phyloP scores from a whole-genome alignment of 345 rosid genomes.

The Sisymbrium irio region DNA sequence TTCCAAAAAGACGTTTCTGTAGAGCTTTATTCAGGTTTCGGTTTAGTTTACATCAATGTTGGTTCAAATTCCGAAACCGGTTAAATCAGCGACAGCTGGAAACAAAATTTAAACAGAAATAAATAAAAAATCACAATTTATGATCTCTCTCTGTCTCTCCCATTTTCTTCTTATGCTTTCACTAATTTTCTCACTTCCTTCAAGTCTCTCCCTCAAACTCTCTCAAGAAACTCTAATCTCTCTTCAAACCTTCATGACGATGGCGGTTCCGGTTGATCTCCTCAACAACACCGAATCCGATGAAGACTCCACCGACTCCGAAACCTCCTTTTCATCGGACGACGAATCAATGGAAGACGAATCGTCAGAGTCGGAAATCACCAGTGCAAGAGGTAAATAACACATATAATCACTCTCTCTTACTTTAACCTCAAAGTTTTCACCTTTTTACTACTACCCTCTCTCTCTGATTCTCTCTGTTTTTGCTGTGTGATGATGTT shows the following conservation, averaged over 20 bases:
- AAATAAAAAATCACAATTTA: neutral
- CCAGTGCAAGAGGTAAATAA: neutral
- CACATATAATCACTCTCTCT: neutral
- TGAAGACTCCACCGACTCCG: slow-evolving; percentile 9
- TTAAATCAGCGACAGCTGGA: neutral
- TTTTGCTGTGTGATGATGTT: neutral
- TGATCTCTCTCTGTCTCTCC: neutral
- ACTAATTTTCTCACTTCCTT: too few relatives aligned
- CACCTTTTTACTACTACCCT: too few relatives aligned
- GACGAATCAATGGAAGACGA: slow-evolving; percentile 26
- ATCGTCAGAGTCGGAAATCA: slow-evolving; percentile 1
- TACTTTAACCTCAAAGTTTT: too few relatives aligned
- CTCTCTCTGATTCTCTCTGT: neutral
- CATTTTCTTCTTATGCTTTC: too few relatives aligned
- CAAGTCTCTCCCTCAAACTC: neutral
- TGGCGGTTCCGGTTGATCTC: slow-evolving; percentile 16
- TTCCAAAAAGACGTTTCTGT: neutral
- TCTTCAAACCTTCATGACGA: neutral
- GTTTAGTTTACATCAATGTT: neutral
- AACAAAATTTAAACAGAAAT: neutral
- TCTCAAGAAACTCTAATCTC: neutral
- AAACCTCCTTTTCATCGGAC: neutral
- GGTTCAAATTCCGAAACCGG: neutral
- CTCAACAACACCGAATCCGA: slow-evolving; percentile 11
- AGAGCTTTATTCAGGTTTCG: neutral